Evolutionary conservation across 2,329 filamentous ascomycete genomes (phyloP), one percentile per base, ranked within the genome.

Genomic region (Ophiostoma perfectum): DNA sequence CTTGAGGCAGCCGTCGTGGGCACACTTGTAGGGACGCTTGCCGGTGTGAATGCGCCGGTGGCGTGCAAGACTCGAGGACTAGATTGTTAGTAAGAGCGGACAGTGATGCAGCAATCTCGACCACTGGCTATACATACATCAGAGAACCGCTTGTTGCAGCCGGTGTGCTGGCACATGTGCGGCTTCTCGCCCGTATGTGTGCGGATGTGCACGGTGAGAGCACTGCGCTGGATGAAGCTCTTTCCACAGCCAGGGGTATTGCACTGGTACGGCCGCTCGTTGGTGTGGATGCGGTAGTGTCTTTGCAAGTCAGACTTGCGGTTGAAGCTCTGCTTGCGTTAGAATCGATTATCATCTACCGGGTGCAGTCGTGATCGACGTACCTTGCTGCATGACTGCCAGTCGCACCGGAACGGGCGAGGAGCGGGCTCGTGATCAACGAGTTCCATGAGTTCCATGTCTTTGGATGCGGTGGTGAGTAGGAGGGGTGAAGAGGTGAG

Each of bases 101-200:
- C 47, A 58, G 14, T 39, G 52, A 9, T 49, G 4, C 1, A 5
- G 36, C 27, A 14, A 52, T 5, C 45, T 4, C n/a, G 45, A 47
- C 12, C 42, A n/a, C 36, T 9, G 12, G 8, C 3, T n/a, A 8
- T 55, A 81, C 86, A 72, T 78, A 89, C 88, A 78, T 90, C 88
- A 67, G 88, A 90, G 74, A 90, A 90, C 55, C 86, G 81, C 78
- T 90, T 90, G 62, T 84, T 86, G 73, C 88, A 90, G 27, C 85
- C 87, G 39, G 83, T 78, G 72, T 88, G 84, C 74, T 87, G 83
- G 74, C 88, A 91, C 73, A 86, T 83, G 72, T 90, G 87, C 69
- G 88, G 88, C 77, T 90, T 91, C 79, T 90, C 88, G 75, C 94
- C 95, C 0, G 94, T 99, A 80, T 99, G 88, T 12, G 87, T 90